Evolutionary conservation across 2,329 filamentous ascomycete genomes (phyloP), one percentile per base, ranked within the genome.

Genomic region (Chaetothyriales sp.): DNA sequence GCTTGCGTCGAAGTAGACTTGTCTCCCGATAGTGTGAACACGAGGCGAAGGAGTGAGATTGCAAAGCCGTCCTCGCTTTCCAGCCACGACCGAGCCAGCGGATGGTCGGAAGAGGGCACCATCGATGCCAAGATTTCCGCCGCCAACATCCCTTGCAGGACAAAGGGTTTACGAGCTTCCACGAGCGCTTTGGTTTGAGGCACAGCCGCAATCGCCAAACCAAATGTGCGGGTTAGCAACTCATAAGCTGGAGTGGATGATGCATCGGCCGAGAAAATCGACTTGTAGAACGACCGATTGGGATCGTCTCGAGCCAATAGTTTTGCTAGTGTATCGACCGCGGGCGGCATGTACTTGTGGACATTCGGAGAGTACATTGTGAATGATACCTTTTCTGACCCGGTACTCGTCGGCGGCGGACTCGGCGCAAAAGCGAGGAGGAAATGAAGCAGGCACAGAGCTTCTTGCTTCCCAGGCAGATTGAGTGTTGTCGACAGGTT

Each of bases 241-340:
- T 95, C 88, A 59, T 82, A 82, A 0, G 84, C 78, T 6, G 80
- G 74, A 1, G 72, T 73, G 8, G 78, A 76, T 15, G 71, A 70
- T 5, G 80, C 75, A 60, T 94, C 88, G 5, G 81, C 75, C 18
- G 80, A 73, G 61, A 96, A 93, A 8, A 96, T 83, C 43, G 79
- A 74, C 64, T 84, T 85, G 71, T 89, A 96, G 60, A 85, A 82
- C 2, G 80, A 81, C 54, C 92, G 75, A 61, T 98, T 98, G 0
- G 92, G 90, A 59, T 96, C 90, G 64, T 96, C 92, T 48, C 89
- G 78, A 3, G 92, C 90, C 22, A 98, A 74, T 2, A 98, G 73
- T 66, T 96, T 96, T 1, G 92, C 90, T 22, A 96, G 71, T 46
- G 84, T 84, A 64, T 98, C 92, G 18, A 96, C 79, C 1, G 92